A percentile compares a stretch with the other conserved stretches of the same genome.
Conservation (phyloP, 2,329 filamentous ascomycete species). For the Parascedosporium putredinis region DNA sequence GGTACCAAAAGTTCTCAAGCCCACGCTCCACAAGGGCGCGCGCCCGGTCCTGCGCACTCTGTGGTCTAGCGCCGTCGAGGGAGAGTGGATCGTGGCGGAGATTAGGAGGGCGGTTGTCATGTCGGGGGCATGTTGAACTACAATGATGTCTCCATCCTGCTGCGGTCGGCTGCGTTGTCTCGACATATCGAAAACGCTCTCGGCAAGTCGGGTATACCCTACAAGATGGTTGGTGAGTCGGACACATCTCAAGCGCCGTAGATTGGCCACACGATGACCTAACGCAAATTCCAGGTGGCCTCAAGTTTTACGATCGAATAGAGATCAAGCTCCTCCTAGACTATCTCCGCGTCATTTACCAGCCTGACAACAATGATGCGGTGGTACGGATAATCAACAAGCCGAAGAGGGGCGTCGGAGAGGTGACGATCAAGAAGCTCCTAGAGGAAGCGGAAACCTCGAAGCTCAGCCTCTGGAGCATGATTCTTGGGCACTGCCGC, state of each 20-base stretch:
- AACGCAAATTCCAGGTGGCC: slow-evolving; percentile 36
- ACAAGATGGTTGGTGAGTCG: slow-evolving; percentile 67
- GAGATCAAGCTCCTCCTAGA: slow-evolving; percentile 84
- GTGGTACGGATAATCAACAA: slow-evolving; percentile 75
- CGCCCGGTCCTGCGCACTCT: slow-evolving; percentile 71
- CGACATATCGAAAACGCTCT: slow-evolving; percentile 77
- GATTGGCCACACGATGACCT: slow-evolving; percentile 1
- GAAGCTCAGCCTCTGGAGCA: slow-evolving; percentile 62
- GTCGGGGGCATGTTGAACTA: slow-evolving; percentile 64
- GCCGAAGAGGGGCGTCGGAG: slow-evolving; percentile 71
- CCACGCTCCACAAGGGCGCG: slow-evolving; percentile 72
- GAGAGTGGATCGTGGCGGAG: slow-evolving; percentile 80
- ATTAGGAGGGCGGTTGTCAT: slow-evolving; percentile 61
- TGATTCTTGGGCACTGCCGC: slow-evolving; percentile 49
- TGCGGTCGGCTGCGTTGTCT: slow-evolving; percentile 77
- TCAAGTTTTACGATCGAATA: slow-evolving; percentile 81
- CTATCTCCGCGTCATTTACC: slow-evolving; percentile 76
- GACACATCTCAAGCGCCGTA: background rate
- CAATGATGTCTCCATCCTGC: slow-evolving; percentile 73
- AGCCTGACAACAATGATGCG: slow-evolving; percentile 80
- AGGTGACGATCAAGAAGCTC: slow-evolving; percentile 62
- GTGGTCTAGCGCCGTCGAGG: slow-evolving; percentile 60
- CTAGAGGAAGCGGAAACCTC: slow-evolving; percentile 65
- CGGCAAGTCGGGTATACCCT: slow-evolving; percentile 71
- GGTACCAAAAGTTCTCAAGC: slow-evolving; percentile 70